phyloP scores from a whole-genome alignment of 768 basidiomycete species.

The Termitomyces sp. region DNA sequence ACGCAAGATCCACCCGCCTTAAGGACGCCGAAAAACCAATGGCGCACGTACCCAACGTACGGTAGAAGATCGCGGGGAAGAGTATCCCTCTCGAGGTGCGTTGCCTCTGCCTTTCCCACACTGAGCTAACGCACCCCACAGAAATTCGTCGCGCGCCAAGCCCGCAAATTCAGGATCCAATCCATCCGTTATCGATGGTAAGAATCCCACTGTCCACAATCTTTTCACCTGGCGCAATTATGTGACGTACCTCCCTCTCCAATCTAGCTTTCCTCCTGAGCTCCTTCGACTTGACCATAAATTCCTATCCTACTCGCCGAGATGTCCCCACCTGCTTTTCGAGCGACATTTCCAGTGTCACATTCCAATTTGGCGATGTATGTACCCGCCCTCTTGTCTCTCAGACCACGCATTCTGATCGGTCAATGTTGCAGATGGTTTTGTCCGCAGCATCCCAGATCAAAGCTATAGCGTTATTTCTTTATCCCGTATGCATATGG shows the following conservation, averaged over 20 bases:
- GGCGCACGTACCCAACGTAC: constrained; percentile 65
- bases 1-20: no score
- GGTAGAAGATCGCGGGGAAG: constrained; percentile 85
- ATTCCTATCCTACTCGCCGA: constrained; percentile 80
- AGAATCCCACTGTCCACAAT: no score
- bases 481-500: constrained; percentile 8
- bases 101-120: background rate
- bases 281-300: no score
- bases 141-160: no score
- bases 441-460: constrained; percentile 77
- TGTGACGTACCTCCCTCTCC: no score
- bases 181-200: no score
- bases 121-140: no score
- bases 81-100: constrained; percentile 55
- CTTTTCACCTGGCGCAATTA: no score
- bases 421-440: constrained; percentile 40
- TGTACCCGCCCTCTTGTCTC: constrained; percentile 21
- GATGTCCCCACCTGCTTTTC: constrained; percentile 84
- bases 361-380: constrained; percentile 80
- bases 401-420: background rate
- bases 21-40: constrained; percentile 65
- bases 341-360: constrained; percentile 83
- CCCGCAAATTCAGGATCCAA: no score
- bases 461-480: constrained; percentile 55
- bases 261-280: no score